Evolutionary conservation across 2,329 filamentous ascomycete species (phyloP), one percentile per base, ranked within the genome.

Genomic region (Hypoxylon sp.): DNA sequence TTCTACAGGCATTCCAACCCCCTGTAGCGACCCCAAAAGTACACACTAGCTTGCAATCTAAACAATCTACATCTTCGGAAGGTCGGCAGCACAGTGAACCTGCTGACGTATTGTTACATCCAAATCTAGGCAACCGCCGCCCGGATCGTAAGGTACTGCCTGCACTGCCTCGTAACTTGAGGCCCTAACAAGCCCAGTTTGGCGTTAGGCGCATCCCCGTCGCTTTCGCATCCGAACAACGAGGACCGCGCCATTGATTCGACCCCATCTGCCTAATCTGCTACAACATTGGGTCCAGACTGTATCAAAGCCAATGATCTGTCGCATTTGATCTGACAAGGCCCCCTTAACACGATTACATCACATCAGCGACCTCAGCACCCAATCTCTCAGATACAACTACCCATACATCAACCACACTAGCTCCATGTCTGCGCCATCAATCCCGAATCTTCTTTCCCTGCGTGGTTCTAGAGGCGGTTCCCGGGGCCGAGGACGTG

Each of bases 381-480:
- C 35, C 32, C 32, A 21, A 47, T 59, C 13, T 51, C 32, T 50
- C 35, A 11, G 13, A 32, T 37, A 29, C 27, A 10, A 29, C 8
- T 11, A 32, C 27, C 27, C 52, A 35, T 35, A 58, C 46, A 32
- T 31, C 24, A 56, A 44, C 5, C 29, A 56, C 35, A 35, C 35
- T 29, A 31, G 8, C 24, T 32, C 73, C 66, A 94, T 94, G 92
- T 87, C 92, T 51, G 87, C 90, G 31, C 83, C 89, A 44, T 87
- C 90, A 24, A 97, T 97, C 50, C 93, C 94, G 2, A 95, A 97
- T 75, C 86, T 97, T 35, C 88, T 82, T 77, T 92, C 77, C 77
- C 84, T 84, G 81, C 77, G 86, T 77, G 76, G 84, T 73, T 76
- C 78, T 85, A 82, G 82, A 74, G 84, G 81, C 29, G 81, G 80